Evolutionary conservation across 1,284 basidiomycete genomes (phyloP), one percentile per base, ranked within the genome.

Genomic region (Thelephora terrestris): DNA sequence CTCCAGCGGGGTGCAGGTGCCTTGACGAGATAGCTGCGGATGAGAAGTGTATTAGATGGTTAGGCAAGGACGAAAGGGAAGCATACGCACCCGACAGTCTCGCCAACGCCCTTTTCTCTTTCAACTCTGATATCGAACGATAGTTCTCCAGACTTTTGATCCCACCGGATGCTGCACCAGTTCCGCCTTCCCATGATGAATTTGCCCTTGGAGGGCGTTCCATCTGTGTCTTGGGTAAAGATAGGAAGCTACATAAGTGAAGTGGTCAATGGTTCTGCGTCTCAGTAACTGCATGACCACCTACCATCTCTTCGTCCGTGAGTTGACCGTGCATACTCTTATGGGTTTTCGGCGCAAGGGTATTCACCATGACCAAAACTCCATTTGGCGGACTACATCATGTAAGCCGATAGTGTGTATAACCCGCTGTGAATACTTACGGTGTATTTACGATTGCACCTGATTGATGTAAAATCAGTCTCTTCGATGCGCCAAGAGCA

Each of bases 121-220:
- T 99, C 95, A 4, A 98, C 81, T 2, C 88, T 78, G 55, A 98
- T 78, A 56, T 93, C 87, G 55, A 93, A 97, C n/a, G 79, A 65
- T 47, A 98, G 62, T 16, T 88, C 85, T 0, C 83, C 83, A 1
- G 75, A 75, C 1, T 57, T 46, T 4, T 64, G 58, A 38, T 87
- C 75, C 67, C 78, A 85, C 27, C 76, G 69, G 5, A 89, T 79
- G n/a, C 75, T 74, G 57, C 91, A 87, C 80, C 91, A 99, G 65
- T 99, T 99, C 38, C 95, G 76, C 45, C 81, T 74, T 1, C 89
- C 87, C 77, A 92, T 92, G 49, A 94, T 84, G 59, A 74, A 81
- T 59, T 84, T 89, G 55, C 84, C 81, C 59, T 84, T 83, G 2
- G 61, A 71, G 12, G 70, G 50, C 38, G 75, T 72, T 0, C 88